These are phyloP conservation scores for Coccomyxa subellipsoidea DNA, from an alignment of 163 green algal genomes.

Conservation along the genomic window DNA sequence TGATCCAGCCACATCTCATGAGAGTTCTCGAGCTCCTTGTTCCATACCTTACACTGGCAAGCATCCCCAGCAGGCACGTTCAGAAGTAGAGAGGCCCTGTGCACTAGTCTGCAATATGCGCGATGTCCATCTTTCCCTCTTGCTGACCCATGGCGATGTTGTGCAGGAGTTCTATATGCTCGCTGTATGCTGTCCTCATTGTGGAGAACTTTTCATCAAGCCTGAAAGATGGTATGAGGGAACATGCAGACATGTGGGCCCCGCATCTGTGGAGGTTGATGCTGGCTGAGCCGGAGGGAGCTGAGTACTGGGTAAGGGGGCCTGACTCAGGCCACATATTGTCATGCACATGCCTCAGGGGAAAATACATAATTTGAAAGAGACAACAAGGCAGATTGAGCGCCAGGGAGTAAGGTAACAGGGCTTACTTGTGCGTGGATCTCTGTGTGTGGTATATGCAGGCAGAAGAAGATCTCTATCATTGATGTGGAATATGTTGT, in stretches of 20 bases:
- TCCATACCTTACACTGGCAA: not conserved
- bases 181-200: not conserved
- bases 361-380: too few species aligned
- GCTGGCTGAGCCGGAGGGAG: not conserved
- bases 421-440: too few species aligned
- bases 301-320: not conserved
- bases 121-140: too few species aligned
- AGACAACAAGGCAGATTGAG: too few species aligned
- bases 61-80: not conserved
- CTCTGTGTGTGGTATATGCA: too few species aligned
- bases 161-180: not conserved
- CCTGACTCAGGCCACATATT: too few species aligned
- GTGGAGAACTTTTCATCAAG: not conserved
- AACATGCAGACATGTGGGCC: not conserved
- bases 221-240: not conserved
- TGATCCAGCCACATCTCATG: not conserved
- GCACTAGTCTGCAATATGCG: not conserved
- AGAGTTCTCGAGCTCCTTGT: not conserved
- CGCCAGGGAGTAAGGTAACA: too few species aligned
- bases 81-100: not conserved
- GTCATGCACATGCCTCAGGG: too few species aligned
- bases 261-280: not conserved
- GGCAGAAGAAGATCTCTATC: too few species aligned
- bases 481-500: too few species aligned
- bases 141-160: too few species aligned